Conservation (phyloP, 352 stramenopile genomes). For the Phytopythium mirpurense region DNA sequence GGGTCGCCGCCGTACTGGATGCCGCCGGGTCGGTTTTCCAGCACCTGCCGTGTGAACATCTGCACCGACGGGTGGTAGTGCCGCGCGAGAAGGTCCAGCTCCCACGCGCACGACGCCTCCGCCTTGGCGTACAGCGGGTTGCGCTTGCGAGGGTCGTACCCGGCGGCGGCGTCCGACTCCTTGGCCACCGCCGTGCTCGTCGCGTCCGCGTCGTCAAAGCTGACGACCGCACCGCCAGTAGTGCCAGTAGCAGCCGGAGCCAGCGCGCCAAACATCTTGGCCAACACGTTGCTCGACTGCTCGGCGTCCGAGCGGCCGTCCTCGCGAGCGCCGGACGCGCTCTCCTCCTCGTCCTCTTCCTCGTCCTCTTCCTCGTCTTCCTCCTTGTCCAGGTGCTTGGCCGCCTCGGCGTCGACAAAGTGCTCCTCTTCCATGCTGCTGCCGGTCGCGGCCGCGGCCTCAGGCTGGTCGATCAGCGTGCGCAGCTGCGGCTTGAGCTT, state of each 20-base stretch:
- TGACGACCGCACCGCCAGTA: constrained; percentile 13
- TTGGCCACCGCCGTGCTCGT: constrained; percentile 1
- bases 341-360: constrained; percentile 21
- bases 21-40: constrained; percentile 35
- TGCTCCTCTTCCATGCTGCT: constrained; percentile 40
- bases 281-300: constrained; percentile 45
- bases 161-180: constrained; percentile 12
- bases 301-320: constrained; percentile 50
- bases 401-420: constrained; percentile 37
- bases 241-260: constrained; percentile 5
- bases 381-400: constrained; percentile 34
- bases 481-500: constrained; percentile 77
- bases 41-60: constrained; percentile 85
- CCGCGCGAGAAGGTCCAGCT: constrained; percentile 86
- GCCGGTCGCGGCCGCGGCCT: constrained; percentile 15
- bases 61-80: constrained; percentile 98
- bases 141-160: constrained; percentile 84
- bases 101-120: constrained; percentile 86
- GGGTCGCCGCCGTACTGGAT: constrained; percentile 95
- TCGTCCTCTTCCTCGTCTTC: constrained; percentile 41
- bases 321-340: constrained; percentile 16
- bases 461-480: constrained; percentile 64
- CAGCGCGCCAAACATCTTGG: constrained; percentile 58
- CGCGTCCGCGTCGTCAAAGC: constrained; percentile 34
- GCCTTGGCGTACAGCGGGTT: constrained; percentile 82